Evolutionary conservation across 768 basidiomycete species (phyloP), one percentile per base, ranked within the genome.

Genomic region (Amanita polypyramis): DNA sequence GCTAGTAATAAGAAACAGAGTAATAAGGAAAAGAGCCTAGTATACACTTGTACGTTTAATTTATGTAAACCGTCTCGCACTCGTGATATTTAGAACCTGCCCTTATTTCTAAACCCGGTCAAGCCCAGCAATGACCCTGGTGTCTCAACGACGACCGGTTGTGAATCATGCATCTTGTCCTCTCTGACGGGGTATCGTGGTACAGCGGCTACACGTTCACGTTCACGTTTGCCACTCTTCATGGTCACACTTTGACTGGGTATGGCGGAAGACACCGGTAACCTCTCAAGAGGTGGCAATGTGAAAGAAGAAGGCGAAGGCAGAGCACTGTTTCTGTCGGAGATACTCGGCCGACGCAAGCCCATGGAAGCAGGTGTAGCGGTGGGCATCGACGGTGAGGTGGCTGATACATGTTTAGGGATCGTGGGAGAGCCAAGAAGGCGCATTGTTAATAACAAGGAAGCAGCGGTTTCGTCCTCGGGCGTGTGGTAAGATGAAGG

Each of bases 391-490:
- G 36, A 23, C 3, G 45, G 25, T 19, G 53, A 29, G 25, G 51
- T 21, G 45, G 43, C 12, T 10, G 47, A 21, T 4, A 17, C 6
- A 14, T 52, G 36, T 3, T 25, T 54, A 10, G 57, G 57, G 29
- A 39, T 33, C 4, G 39, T 23, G 8, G 47, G 47, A 1, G 47
- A 51, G 51, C 7, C 70, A 66, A 32, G 68, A 72, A 1, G 70
- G 66, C 54, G 76, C 73, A 85, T 84, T 51, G 82, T 79, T 33
- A 85, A 61, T 11, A 85, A 60, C 51, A 85, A 64, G 3, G 82
- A 77, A 12, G 82, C 83, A 0, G 82, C 83, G 0, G 70, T 73
- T 63, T 85, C 80, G 57, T 87, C 84, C 46, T 85, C 84, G 0
- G 79, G 75, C 4, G 77, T 76, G 40, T 67, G 70, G 33, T 44